Conservation (phyloP, 164 flowering plant genomes). For the Piper longum region DNA sequence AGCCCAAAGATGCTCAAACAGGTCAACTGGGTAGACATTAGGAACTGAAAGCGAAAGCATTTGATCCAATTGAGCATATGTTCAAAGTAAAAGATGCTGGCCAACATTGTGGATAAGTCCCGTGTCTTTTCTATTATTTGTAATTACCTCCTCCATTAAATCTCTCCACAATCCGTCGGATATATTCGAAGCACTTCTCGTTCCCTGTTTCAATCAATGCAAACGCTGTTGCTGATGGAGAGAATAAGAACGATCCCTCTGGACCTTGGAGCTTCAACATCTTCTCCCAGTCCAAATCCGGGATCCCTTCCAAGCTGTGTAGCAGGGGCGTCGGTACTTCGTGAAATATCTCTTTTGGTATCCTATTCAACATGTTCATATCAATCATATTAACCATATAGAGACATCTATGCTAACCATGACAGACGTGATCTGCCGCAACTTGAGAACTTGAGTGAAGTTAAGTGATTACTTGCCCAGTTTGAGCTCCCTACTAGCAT, state of each 20-base stretch:
- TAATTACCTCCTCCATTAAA: slow-evolving; percentile 10
- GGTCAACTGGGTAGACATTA: slow-evolving; percentile 39
- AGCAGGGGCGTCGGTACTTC: slow-evolving; percentile 64
- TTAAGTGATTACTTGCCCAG: not conserved
- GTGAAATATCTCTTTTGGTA: slow-evolving; percentile 65
- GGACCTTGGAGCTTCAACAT: slow-evolving; percentile 43
- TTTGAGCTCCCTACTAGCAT: slow-evolving; percentile 1
- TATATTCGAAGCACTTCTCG: slow-evolving; percentile 34
- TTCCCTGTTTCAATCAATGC: slow-evolving; percentile 72
- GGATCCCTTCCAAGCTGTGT: slow-evolving; percentile 41
- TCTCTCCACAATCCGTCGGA: slow-evolving; percentile 13
- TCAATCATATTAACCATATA: not conserved
- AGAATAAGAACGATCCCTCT: slow-evolving; percentile 75
- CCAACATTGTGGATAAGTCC: not conserved
- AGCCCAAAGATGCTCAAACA: slow-evolving; percentile 61
- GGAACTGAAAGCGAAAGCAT: slow-evolving; percentile 11
- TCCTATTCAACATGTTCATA: slow-evolving; percentile 23
- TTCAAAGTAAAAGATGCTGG: not conserved
- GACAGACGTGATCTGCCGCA: no score
- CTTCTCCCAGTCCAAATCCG: slow-evolving; percentile 88
- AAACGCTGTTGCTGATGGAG: slow-evolving; percentile 81
- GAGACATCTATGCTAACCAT: no score
- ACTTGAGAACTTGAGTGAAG: no score
- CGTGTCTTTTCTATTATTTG: slow-evolving; percentile 7
- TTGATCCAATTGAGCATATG: not conserved